Percentiles rank a stretch among this genome's conserved stretches.
These are phyloP conservation scores for Nepenthes gracilis DNA, from an alignment of 148 eudicot species.

Conservation along the genomic window DNA sequence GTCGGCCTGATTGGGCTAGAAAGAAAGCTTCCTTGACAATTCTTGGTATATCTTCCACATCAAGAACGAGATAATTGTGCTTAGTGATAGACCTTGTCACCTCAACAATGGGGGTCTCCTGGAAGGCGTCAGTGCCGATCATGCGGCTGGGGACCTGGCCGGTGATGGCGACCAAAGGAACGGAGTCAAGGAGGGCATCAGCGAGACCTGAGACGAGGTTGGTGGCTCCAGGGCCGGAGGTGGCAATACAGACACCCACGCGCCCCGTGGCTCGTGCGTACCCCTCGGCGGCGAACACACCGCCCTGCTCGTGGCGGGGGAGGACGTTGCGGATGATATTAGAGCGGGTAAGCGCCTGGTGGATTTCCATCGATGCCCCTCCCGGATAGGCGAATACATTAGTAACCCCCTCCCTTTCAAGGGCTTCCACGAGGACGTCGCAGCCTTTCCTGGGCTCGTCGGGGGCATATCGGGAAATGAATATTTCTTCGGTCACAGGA, in stretches of 20 bases:
- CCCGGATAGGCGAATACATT: constrained; percentile 89
- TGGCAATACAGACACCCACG: constrained; percentile 93
- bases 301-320: constrained; percentile 95
- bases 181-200: constrained; percentile 73
- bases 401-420: constrained; percentile 72
- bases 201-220: constrained; percentile 76
- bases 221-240: constrained; percentile 94
- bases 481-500: neutral
- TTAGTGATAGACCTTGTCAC: constrained; percentile 80
- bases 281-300: constrained; percentile 82
- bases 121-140: constrained; percentile 92
- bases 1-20: constrained; percentile 61
- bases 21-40: constrained; percentile 75
- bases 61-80: constrained; percentile 70
- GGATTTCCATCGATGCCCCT: constrained; percentile 89
- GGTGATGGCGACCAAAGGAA: constrained; percentile 76
- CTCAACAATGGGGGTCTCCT: constrained; percentile 94
- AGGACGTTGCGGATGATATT: constrained; percentile 46
- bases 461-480: constrained; percentile 37
- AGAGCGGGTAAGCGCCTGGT: constrained; percentile 82
- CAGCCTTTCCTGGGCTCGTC: constrained; percentile 74
- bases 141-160: constrained; percentile 83
- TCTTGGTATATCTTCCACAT: constrained; percentile 81
- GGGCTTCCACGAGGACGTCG: constrained; percentile 84
- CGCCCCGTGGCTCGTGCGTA: constrained; percentile 76